phyloP scores from a whole-genome alignment of 176 grass and related monocot genomes.

The Oryza glumipatula region DNA sequence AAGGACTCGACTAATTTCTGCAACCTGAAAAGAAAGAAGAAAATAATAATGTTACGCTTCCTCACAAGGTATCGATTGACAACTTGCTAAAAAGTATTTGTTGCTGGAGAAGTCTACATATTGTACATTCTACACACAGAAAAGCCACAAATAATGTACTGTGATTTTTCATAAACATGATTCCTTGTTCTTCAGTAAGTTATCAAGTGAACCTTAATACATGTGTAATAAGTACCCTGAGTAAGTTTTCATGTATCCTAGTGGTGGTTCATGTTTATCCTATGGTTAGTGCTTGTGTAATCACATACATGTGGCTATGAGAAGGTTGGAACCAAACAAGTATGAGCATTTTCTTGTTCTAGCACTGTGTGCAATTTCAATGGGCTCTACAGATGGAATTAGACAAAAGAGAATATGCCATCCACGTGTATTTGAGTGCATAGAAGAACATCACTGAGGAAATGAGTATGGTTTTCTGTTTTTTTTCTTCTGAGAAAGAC shows the following conservation, averaged over 20 bases:
- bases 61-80: background rate
- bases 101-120: slow-evolving; percentile 7
- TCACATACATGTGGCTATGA: background rate
- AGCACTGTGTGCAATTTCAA: background rate
- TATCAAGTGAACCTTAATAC: slow-evolving; percentile 26
- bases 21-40: slow-evolving; percentile 51
- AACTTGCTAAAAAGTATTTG: slow-evolving; percentile 12
- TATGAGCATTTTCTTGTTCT: background rate
- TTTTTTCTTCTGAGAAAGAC: too few relatives aligned
- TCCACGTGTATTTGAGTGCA: background rate
- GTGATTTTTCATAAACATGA: background rate
- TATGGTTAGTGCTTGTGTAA: background rate
- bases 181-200: background rate
- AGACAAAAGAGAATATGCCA: background rate
- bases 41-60: background rate
- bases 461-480: background rate
- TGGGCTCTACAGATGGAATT: background rate
- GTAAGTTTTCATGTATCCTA: background rate
- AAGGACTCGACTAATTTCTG: slow-evolving; percentile 88
- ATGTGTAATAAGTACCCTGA: background rate
- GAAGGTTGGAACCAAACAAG: background rate
- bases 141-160: background rate
- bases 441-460: background rate
- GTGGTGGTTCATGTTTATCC: background rate
- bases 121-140: background rate